Percentiles rank a stretch among this genome's conserved stretches.
These are phyloP conservation scores for Anisodus tanguticus DNA, from an alignment of 257 asterid species.

Conservation along the genomic window DNA sequence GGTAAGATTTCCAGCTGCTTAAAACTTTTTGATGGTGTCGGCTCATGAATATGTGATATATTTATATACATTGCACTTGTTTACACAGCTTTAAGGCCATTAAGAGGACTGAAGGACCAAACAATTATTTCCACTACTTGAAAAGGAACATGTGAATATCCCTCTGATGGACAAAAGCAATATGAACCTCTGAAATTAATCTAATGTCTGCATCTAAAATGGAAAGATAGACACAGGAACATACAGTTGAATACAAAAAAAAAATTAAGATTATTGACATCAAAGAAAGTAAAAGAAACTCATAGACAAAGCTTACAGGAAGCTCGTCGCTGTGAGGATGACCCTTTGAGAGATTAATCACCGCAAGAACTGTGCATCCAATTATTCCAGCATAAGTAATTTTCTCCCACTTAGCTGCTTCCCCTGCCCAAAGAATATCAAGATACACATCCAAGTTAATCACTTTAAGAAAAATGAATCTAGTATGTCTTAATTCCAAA, in stretches of 20 bases:
- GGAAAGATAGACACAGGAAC: not conserved
- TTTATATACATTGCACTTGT: not conserved
- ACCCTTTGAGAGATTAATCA: constrained; percentile 67
- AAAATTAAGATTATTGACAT: not conserved
- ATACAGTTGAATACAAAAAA: not conserved
- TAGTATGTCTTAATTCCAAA: not conserved
- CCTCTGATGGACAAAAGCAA: not conserved
- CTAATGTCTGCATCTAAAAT: not conserved
- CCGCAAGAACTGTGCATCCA: constrained; percentile 54
- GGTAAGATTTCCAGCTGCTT: constrained; percentile 18
- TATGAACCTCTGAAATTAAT: not conserved
- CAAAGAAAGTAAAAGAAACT: not conserved
- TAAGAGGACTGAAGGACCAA: not conserved
- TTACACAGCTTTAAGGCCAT: not conserved
- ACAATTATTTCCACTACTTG: not conserved
- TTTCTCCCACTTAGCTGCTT: constrained; percentile 95
- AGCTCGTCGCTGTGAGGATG: constrained; percentile 73
- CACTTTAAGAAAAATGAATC: not conserved
- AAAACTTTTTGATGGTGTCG: not conserved
- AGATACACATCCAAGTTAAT: not conserved
- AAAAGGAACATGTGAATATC: not conserved
- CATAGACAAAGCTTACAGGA: constrained; percentile 59
- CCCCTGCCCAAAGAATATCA: constrained; percentile 46
- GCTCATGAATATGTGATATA: not conserved
- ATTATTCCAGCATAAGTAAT: constrained; percentile 59